A percentile compares a stretch with the other conserved stretches of the same genome.
Conservation (phyloP, 1,284 basidiomycete species). For the Exsudoporus floridanus region DNA sequence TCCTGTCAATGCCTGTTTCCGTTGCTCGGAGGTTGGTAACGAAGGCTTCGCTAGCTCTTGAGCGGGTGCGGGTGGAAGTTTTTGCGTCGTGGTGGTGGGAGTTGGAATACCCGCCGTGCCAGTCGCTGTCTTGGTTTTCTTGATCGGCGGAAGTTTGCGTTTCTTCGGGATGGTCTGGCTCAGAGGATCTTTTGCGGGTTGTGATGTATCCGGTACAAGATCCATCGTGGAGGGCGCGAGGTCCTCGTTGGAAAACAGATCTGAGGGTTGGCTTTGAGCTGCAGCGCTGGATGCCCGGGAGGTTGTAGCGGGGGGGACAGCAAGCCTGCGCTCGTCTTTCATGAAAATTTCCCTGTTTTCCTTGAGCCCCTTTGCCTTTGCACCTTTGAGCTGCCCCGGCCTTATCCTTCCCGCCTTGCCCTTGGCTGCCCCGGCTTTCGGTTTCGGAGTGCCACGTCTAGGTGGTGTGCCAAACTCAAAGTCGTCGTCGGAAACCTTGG, state of each 20-base stretch:
- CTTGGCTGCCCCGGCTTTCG: conserved; percentile 26
- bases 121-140: conserved; percentile 57
- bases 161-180: conserved; percentile 47
- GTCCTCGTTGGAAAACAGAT: conserved; percentile 33
- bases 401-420: conserved; percentile 22
- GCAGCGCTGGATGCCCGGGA: conserved; percentile 31
- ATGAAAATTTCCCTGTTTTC: conserved; percentile 38
- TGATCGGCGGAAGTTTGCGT: conserved; percentile 68
- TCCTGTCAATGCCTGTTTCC: conserved; percentile 41
- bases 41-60: conserved; percentile 26
- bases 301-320: conserved; percentile 7
- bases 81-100: conserved; percentile 32
- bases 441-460: conserved; percentile 30
- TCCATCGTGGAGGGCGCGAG: conserved; percentile 6
- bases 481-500: conserved; percentile 38
- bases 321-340: conserved; percentile 43
- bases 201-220: conserved; percentile 35
- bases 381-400: conserved; percentile 16
- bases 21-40: conserved; percentile 29
- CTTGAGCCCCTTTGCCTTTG: conserved; percentile 25
- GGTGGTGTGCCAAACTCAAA: conserved; percentile 33
- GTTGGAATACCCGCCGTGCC: conserved; percentile 27
- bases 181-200: conserved; percentile 22
- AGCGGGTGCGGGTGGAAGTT: conserved; percentile 24
- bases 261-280: conserved; percentile 29